Evolutionary conservation across 805 yeast genomes (phyloP).

Genomic region (Candida pseudoglaebosa): DNA sequence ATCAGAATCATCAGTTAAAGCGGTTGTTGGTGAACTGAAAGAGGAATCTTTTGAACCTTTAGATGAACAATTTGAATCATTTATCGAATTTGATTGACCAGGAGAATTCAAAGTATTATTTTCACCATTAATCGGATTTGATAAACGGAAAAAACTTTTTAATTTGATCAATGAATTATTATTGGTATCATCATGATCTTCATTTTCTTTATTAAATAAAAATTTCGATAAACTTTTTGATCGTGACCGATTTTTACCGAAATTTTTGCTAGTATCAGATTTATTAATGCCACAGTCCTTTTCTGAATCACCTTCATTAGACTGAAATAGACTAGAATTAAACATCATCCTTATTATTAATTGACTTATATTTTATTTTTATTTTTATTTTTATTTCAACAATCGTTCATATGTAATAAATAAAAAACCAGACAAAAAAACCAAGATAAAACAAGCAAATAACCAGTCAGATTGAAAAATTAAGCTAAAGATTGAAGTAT

Average conservation of each 20-base stretch:
- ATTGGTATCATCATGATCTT: neutral
- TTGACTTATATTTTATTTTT: too few relatives aligned
- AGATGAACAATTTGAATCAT: neutral
- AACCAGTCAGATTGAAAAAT: too few relatives aligned
- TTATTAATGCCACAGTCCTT: too few relatives aligned
- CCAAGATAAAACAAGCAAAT: too few relatives aligned
- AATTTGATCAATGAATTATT: neutral
- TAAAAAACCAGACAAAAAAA: too few relatives aligned
- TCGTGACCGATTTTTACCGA: conserved; percentile 13
- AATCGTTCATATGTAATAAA: too few relatives aligned
- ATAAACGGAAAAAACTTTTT: conserved; percentile 1
- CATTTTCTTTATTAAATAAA: conserved; percentile 18
- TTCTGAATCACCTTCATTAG: neutral
- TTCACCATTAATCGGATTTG: neutral
- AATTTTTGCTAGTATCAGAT: too few relatives aligned
- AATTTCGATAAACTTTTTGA: conserved; percentile 25
- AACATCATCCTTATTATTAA: neutral
- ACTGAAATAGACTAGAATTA: neutral
- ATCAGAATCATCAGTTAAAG: neutral
- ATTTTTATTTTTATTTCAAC: too few relatives aligned
- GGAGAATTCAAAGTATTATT: too few relatives aligned
- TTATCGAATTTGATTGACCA: neutral
- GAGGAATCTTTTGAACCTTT: conserved; percentile 2
- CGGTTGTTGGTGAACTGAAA: neutral
- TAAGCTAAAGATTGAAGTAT: too few relatives aligned